Base-by-base conservation (phyloP, 768 basidiomycete species). In the Crepidotus variabilis region DNA sequence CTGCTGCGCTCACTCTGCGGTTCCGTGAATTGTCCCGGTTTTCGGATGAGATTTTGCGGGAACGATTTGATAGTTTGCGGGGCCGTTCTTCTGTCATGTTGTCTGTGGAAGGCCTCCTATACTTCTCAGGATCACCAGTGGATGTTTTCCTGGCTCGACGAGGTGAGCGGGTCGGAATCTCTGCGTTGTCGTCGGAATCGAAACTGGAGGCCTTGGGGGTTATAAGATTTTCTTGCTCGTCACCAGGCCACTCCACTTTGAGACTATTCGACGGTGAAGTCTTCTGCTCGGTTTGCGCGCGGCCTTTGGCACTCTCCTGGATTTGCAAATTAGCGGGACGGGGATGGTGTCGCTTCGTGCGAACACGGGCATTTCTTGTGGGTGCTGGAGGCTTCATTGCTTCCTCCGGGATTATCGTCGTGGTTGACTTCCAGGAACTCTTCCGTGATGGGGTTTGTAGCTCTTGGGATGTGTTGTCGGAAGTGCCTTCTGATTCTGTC, bases 151-250 rank as follows among this genome's bases (percentile, higher is more conserved):
- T 64, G 20, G 65, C 52, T 20, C 71, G 70, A 56, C 69, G 71
- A 34, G 66, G 64, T 46, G 74, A 72, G 45, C 65, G 64, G 14
- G 67, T 60, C 6, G 74, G 65, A 13, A 70, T 65, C 10, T 68
- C 55, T 16, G 71, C 64, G 9, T 67, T 63, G 48, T 64, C 69
- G 2, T 66, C 67, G 13, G 67, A 61, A 21, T 77, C 76, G 63
- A 88, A 87, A 13, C 63, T 74, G 20, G 73, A 63, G 18, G 80
- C 81, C 54, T 72, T 82, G 2, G 89, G 90, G 4, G 89, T 91
- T 46, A 72, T 71, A 18, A 74, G 71, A 32, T 62, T 63, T 21
- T 86, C 85, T 20, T 72, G 69, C 18, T 75, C 74, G 14, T 85
- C 83, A 33, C 69, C 73, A 3, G 78, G 75, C 76, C 78, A 83